Conservation (phyloP, 176 grass and related monocot species). For the Saccharum officinarum region DNA sequence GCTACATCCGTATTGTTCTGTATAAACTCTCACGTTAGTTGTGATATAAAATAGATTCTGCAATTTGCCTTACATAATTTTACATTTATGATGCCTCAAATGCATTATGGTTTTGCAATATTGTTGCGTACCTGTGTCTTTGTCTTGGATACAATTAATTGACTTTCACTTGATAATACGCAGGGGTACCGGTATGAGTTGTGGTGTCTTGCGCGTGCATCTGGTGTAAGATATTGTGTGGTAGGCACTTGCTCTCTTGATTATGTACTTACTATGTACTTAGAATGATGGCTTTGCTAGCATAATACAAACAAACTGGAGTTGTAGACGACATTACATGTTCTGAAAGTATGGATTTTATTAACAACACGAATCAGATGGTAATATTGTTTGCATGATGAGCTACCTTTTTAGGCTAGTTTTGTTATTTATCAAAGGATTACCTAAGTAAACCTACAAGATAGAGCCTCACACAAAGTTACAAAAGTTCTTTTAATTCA, state of each 20-base stretch:
- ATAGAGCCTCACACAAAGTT: neutral
- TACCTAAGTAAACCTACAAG: neutral
- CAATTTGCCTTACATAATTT: neutral
- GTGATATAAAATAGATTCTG: neutral
- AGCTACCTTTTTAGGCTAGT: neutral
- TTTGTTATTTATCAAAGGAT: neutral
- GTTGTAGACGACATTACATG: neutral
- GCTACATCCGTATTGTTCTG: neutral
- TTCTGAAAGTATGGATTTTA: neutral
- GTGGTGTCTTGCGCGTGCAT: conserved; percentile 93
- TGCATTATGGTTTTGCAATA: neutral
- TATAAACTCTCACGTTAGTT: neutral
- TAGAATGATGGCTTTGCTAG: conserved; percentile 5
- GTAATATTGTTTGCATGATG: neutral
- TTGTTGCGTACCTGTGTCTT: neutral
- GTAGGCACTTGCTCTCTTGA: conserved; percentile 42
- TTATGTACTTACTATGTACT: neutral
- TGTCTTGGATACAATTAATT: neutral
- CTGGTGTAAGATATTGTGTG: conserved; percentile 94
- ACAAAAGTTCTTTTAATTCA: neutral
- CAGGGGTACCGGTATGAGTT: conserved; percentile 95
- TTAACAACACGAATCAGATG: neutral
- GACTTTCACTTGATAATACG: conserved; percentile 9
- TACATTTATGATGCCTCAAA: neutral
- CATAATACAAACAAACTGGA: neutral